Evolutionary conservation across 2,329 filamentous ascomycete genomes (phyloP).

Genomic region (Xylaria sp.): DNA sequence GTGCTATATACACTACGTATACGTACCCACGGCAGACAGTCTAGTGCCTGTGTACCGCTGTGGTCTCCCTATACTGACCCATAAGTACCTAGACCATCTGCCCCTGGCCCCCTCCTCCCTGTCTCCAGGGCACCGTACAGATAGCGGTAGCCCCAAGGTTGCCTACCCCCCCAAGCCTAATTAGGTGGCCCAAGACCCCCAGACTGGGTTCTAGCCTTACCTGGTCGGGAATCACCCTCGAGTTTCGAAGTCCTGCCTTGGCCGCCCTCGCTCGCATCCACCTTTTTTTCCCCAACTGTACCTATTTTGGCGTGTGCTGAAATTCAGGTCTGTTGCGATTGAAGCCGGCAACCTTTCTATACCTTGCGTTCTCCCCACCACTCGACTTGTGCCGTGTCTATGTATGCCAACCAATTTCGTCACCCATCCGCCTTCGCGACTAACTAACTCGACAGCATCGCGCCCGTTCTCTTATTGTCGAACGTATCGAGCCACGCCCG

Average conservation of each 20-base stretch:
- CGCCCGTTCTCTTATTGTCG: constrained; percentile 1
- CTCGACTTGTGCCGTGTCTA: no score
- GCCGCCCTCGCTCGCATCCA: constrained; percentile 22
- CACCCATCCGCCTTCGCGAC: not conserved
- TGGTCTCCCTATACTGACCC: no score
- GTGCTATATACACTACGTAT: no score
- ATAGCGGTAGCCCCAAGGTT: no score
- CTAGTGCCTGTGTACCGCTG: no score
- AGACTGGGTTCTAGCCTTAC: constrained; percentile 22
- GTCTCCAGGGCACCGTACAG: no score
- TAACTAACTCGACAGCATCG: not conserved
- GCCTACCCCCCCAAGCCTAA: constrained; percentile 17
- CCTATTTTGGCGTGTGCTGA: constrained; percentile 32
- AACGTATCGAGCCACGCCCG: not conserved
- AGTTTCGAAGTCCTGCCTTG: constrained; percentile 20
- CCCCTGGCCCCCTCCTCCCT: constrained; percentile 12
- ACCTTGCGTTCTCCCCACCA: constrained; percentile 24
- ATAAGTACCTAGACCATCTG: not conserved
- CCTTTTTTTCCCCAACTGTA: constrained; percentile 25
- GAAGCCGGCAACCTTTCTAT: constrained; percentile 25
- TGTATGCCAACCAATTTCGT: constrained; percentile 6
- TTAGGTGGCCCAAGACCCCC: constrained; percentile 20
- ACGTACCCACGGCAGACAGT: no score
- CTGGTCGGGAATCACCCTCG: constrained; percentile 22
- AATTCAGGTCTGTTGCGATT: constrained; percentile 34